phyloP scores from a whole-genome alignment of 495 filamentous ascomycete species.

The Usnea hakonensis region DNA sequence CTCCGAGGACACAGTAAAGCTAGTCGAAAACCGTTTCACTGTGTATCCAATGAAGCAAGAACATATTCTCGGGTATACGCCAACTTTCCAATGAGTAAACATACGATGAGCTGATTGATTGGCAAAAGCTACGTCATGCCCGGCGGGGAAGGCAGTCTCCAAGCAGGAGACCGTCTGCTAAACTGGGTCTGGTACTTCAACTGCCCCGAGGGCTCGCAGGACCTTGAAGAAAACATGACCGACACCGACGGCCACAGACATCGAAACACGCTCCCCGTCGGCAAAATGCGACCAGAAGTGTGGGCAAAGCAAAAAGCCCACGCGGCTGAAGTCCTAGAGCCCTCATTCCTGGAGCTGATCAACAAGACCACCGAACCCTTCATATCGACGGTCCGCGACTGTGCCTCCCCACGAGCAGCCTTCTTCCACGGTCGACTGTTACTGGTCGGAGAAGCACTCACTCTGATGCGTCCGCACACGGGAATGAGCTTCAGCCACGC shows the following conservation, averaged over 20 bases:
- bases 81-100: not conserved
- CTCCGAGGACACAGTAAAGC: constrained; percentile 25
- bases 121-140: constrained; percentile 42
- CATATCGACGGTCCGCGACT: constrained; percentile 22
- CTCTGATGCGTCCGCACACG: constrained; percentile 26
- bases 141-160: constrained; percentile 41
- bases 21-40: constrained; percentile 26
- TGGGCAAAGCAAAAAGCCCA: constrained; percentile 15
- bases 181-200: constrained; percentile 54
- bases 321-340: constrained; percentile 5
- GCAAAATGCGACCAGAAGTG: constrained; percentile 17
- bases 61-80: constrained; percentile 32
- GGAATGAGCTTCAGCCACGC: constrained; percentile 24
- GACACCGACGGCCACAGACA: constrained; percentile 20
- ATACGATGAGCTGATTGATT: not conserved
- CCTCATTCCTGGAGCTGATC: constrained; percentile 26
- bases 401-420: constrained; percentile 11
- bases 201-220: not conserved
- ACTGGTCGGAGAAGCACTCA: constrained; percentile 26
- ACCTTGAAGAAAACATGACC: constrained; percentile 14
- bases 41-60: constrained; percentile 36
- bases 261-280: constrained; percentile 21
- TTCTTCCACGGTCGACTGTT: constrained; percentile 26
- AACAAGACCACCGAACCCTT: constrained; percentile 25
- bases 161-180: constrained; percentile 40